These are phyloP conservation scores for Saksenaea vasiformis DNA, from an alignment of 371 early-diverging fungal species.

Conservation along the genomic window DNA sequence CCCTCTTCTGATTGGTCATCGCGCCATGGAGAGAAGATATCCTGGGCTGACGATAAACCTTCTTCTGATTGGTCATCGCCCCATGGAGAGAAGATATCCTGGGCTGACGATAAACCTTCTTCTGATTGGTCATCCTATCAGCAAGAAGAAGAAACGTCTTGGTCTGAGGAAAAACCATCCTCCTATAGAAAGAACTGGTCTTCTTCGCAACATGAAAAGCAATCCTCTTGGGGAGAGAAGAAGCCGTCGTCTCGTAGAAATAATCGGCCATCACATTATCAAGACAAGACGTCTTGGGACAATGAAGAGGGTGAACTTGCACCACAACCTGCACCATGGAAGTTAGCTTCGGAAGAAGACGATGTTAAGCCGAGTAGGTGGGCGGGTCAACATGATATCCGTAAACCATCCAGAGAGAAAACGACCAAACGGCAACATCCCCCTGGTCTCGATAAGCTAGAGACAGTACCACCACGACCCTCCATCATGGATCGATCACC, in stretches of 20 bases:
- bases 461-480: neutral
- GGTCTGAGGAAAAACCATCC: too few species aligned
- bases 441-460: neutral
- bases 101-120: too few species aligned
- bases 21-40: too few species aligned
- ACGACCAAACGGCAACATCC: neutral
- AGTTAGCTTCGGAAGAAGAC: neutral
- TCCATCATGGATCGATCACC: slow-evolving; percentile 1
- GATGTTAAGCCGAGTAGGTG: neutral
- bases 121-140: too few species aligned
- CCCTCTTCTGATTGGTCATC: too few species aligned
- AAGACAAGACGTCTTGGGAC: neutral
- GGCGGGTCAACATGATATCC: neutral
- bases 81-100: too few species aligned
- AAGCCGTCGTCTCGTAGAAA: neutral
- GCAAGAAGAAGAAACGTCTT: too few species aligned
- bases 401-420: neutral
- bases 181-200: too few species aligned
- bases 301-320: neutral
- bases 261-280: too few species aligned
- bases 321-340: neutral
- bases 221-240: neutral
- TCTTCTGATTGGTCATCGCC: too few species aligned
- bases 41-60: too few species aligned
- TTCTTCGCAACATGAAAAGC: too few species aligned